Evolutionary conservation across 176 grass and related monocot species (phyloP).

Genomic region (sorghum (Sorghum bicolor)): DNA sequence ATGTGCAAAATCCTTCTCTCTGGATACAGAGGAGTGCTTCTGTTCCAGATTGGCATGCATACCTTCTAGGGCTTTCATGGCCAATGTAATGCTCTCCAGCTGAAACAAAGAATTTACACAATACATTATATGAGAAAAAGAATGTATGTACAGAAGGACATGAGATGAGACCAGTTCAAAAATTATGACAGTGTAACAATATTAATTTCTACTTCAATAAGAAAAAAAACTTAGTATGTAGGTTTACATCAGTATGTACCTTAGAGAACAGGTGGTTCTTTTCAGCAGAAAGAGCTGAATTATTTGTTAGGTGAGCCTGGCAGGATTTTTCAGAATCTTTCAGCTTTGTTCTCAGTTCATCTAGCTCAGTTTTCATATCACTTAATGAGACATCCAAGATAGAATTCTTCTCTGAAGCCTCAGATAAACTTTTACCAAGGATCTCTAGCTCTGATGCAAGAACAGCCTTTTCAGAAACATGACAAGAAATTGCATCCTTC

Average conservation of each 20-base stretch:
- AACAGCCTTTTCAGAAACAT: slow-evolving; percentile 58
- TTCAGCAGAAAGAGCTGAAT: slow-evolving; percentile 47
- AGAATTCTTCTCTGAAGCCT: slow-evolving; percentile 56
- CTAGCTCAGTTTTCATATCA: slow-evolving; percentile 44
- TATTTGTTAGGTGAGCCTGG: slow-evolving; percentile 38
- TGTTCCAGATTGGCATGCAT: slow-evolving; percentile 50
- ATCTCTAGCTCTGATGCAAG: slow-evolving; percentile 60
- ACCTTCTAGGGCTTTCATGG: slow-evolving; percentile 57
- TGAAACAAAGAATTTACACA: slow-evolving; percentile 41
- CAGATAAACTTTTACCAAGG: slow-evolving; percentile 40
- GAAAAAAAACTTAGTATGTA: slow-evolving; percentile 22
- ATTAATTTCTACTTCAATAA: slow-evolving; percentile 20
- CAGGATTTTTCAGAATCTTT: slow-evolving; percentile 51
- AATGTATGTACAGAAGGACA: slow-evolving; percentile 1
- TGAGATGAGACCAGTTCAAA: slow-evolving; percentile 23
- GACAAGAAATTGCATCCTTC: slow-evolving; percentile 37
- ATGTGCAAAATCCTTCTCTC: slow-evolving; percentile 62
- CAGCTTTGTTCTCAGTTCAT: slow-evolving; percentile 53
- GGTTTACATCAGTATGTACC: slow-evolving; percentile 39
- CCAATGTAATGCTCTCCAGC: slow-evolving; percentile 54
- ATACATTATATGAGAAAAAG: slow-evolving; percentile 18
- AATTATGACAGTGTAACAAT: slow-evolving; percentile 1
- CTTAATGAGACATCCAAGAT: slow-evolving; percentile 44
- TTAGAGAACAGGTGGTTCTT: slow-evolving; percentile 59
- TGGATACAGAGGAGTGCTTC: slow-evolving; percentile 46